Conservation (phyloP, 1,139 yeast genomes). For the Pichiaceae sp. region DNA sequence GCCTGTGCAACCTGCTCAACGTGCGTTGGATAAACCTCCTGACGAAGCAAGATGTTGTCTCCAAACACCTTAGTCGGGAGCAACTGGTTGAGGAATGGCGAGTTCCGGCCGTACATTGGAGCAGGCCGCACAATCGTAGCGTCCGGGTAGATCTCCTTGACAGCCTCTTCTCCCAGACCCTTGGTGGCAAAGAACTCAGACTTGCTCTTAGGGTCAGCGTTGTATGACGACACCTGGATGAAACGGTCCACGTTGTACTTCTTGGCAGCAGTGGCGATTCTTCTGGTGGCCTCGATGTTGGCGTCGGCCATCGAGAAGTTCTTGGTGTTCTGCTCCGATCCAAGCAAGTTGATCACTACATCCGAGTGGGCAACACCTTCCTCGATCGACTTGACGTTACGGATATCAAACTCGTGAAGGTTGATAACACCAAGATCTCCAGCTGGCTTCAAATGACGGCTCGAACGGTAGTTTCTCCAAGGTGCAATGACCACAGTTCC, state of each 20-base stretch:
- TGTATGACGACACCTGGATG: slow-evolving; percentile 74
- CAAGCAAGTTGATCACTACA: slow-evolving; percentile 74
- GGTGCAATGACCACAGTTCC: slow-evolving; percentile 77
- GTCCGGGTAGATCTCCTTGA: slow-evolving; percentile 59
- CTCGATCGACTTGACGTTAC: slow-evolving; percentile 70
- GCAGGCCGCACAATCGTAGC: slow-evolving; percentile 84
- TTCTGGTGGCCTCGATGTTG: slow-evolving; percentile 68
- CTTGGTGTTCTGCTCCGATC: slow-evolving; percentile 71
- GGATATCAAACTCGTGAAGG: slow-evolving; percentile 74
- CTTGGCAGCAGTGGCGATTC: slow-evolving; percentile 68
- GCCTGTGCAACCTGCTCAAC: slow-evolving; percentile 75
- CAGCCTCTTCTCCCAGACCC: slow-evolving; percentile 71
- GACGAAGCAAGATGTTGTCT: slow-evolving; percentile 52
- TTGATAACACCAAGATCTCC: slow-evolving; percentile 88
- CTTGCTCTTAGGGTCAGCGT: slow-evolving; percentile 62
- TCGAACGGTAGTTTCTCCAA: slow-evolving; percentile 71
- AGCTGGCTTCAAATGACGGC: slow-evolving; percentile 70
- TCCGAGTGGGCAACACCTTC: slow-evolving; percentile 78
- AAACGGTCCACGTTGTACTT: slow-evolving; percentile 70
- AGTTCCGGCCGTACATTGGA: slow-evolving; percentile 74
- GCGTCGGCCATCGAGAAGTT: slow-evolving; percentile 79
- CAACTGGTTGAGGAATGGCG: slow-evolving; percentile 59
- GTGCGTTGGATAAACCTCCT: slow-evolving; percentile 63
- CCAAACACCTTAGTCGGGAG: slow-evolving; percentile 34
- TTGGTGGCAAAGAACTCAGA: slow-evolving; percentile 73